phyloP scores from a whole-genome alignment of 1,139 yeast genomes.

The Diutina mesorugosa region DNA sequence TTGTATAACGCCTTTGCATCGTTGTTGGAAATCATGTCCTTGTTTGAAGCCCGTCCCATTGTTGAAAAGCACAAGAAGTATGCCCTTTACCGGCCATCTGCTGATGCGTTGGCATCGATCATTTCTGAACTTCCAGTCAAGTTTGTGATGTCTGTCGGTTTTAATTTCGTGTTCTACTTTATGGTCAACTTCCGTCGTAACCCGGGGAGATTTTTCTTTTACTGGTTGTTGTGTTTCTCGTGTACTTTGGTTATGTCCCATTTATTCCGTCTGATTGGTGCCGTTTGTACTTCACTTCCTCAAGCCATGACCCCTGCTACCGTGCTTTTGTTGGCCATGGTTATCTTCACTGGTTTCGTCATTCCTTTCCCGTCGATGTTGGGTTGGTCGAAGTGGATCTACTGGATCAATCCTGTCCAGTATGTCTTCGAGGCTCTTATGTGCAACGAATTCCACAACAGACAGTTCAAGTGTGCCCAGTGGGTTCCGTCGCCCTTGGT shows the following conservation, averaged over 20 bases:
- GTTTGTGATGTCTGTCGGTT: constrained; percentile 7
- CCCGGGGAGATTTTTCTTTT: constrained; percentile 9
- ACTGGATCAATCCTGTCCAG: constrained; percentile 9
- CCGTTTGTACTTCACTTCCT: constrained; percentile 9
- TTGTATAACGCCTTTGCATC: constrained; percentile 10
- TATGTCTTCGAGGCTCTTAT: constrained; percentile 9
- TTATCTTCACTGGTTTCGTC: constrained; percentile 10
- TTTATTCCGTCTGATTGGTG: constrained; percentile 9
- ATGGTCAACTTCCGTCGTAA: constrained; percentile 9
- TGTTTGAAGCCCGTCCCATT: constrained; percentile 10
- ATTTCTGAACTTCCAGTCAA: constrained; percentile 9
- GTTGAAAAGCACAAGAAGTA: constrained; percentile 10
- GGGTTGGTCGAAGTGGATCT: constrained; percentile 11
- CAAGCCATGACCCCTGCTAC: constrained; percentile 11
- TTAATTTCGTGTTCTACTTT: constrained; percentile 9
- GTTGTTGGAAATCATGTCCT: constrained; percentile 9
- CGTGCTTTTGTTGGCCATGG: constrained; percentile 9
- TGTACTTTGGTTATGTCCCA: constrained; percentile 9
- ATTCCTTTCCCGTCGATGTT: constrained; percentile 9
- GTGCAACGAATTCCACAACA: constrained; percentile 10
- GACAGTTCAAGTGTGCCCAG: constrained; percentile 26
- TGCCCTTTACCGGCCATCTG: constrained; percentile 10
- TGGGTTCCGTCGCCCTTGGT: constrained; percentile 32
- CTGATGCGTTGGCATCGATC: constrained; percentile 10
- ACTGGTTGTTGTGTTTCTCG: constrained; percentile 6